Evolutionary conservation across 2,329 filamentous ascomycete genomes (phyloP).

Genomic region (Volutella citrinella): DNA sequence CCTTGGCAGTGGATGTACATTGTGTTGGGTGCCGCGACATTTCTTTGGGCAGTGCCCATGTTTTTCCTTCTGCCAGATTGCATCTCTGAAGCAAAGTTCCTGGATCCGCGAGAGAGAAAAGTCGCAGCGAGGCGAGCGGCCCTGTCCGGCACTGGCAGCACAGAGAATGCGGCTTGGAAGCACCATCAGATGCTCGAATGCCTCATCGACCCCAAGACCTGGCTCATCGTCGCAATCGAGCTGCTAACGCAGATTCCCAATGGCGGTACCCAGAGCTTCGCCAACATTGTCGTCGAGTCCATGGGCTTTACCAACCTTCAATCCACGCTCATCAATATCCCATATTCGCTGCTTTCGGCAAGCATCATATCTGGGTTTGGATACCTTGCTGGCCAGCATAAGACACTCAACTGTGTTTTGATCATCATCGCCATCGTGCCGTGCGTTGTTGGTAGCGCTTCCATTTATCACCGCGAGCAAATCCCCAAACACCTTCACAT

Average conservation of each 20-base stretch:
- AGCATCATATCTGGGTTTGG: slow-evolving; percentile 46
- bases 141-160: slow-evolving; percentile 49
- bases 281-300: slow-evolving; percentile 53
- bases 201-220: slow-evolving; percentile 56
- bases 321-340: slow-evolving; percentile 56
- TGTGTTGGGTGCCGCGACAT: slow-evolving; percentile 48
- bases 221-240: slow-evolving; percentile 54
- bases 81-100: slow-evolving; percentile 55
- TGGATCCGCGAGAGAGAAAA: slow-evolving; percentile 50
- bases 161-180: slow-evolving; percentile 45
- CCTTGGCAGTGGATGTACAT: slow-evolving; percentile 60
- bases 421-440: slow-evolving; percentile 48
- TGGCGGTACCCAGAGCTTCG: slow-evolving; percentile 58
- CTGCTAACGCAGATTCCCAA: slow-evolving; percentile 58
- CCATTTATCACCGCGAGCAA: slow-evolving; percentile 47
- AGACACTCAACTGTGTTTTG: slow-evolving; percentile 49
- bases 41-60: slow-evolving; percentile 48
- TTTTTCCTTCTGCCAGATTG: slow-evolving; percentile 49
- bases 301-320: slow-evolving; percentile 55
- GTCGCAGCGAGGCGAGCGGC: slow-evolving; percentile 45
- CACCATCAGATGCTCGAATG: slow-evolving; percentile 53
- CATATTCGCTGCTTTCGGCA: slow-evolving; percentile 52
- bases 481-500: slow-evolving; percentile 44
- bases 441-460: slow-evolving; percentile 49
- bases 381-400: slow-evolving; percentile 49